Conservation (phyloP, 495 filamentous ascomycete genomes). For the Astrothelium subdiscretum region DNA sequence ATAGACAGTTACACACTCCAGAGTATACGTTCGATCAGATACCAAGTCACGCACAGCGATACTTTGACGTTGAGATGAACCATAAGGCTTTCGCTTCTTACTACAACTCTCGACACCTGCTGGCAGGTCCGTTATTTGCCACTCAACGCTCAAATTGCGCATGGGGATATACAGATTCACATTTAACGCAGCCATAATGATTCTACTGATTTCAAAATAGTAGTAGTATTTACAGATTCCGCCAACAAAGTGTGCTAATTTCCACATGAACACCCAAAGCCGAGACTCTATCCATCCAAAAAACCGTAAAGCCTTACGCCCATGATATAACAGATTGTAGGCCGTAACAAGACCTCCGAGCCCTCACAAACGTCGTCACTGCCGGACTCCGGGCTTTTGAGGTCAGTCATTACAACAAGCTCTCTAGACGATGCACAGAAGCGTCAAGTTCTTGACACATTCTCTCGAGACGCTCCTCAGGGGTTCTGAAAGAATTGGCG, state of each 20-base stretch:
- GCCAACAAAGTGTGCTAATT: neutral
- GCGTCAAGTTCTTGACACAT: neutral
- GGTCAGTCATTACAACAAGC: neutral
- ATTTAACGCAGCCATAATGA: too few species aligned
- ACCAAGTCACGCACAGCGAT: neutral
- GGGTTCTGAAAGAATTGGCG: neutral
- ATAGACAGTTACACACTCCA: too few species aligned
- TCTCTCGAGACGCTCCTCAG: neutral
- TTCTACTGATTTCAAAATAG: neutral
- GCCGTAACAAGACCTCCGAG: neutral
- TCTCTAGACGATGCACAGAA: neutral
- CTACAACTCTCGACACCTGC: too few species aligned
- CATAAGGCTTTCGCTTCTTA: too few species aligned
- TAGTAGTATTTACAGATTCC: neutral
- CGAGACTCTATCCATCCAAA: neutral
- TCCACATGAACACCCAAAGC: neutral
- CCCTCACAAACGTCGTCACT: neutral
- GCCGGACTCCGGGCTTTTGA: neutral
- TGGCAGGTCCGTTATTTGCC: too few species aligned
- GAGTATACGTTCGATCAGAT: too few species aligned
- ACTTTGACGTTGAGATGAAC: too few species aligned
- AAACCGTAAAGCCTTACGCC: too few species aligned
- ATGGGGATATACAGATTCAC: too few species aligned
- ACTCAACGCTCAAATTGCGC: too few species aligned
- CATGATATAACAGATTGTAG: too few species aligned